Percentiles rank a stretch among this genome's conserved stretches.
Conservation (phyloP, 192 early-diverging fungal genomes). For the Mortierella antarctica region DNA sequence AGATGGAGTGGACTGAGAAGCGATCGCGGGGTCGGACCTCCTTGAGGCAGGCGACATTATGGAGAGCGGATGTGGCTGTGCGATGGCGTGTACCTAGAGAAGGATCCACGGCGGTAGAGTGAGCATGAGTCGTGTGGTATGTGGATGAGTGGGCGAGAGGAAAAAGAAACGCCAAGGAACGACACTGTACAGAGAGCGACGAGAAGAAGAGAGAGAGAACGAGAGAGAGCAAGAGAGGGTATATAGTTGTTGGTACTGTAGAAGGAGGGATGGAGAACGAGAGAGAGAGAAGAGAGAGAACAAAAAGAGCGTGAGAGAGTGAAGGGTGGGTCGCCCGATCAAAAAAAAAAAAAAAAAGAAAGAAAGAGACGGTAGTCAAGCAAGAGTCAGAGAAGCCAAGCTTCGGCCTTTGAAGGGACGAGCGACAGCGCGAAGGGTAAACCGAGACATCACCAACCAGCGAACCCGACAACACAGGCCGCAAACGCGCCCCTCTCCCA, state of each 20-base stretch:
- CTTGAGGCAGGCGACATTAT: constrained; percentile 41
- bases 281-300: background rate
- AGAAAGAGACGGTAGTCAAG: background rate
- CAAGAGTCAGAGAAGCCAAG: too few relatives aligned
- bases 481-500: too few relatives aligned
- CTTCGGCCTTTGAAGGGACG: too few relatives aligned
- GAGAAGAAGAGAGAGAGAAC: background rate
- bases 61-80: too few relatives aligned
- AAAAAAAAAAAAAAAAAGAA: background rate
- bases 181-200: background rate
- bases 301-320: background rate
- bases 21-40: constrained; percentile 1
- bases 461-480: too few relatives aligned
- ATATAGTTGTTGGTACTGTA: too few relatives aligned
- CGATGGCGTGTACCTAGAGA: background rate
- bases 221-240: background rate
- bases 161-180: background rate
- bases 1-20: constrained; percentile 2
- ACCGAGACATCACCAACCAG: too few relatives aligned
- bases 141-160: background rate
- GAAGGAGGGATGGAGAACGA: background rate
- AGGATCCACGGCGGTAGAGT: background rate
- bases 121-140: background rate
- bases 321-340: too few relatives aligned
- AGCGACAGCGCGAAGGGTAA: too few relatives aligned